Conservation (phyloP, 352 stramenopile species). For the Pythium oligandrum region DNA sequence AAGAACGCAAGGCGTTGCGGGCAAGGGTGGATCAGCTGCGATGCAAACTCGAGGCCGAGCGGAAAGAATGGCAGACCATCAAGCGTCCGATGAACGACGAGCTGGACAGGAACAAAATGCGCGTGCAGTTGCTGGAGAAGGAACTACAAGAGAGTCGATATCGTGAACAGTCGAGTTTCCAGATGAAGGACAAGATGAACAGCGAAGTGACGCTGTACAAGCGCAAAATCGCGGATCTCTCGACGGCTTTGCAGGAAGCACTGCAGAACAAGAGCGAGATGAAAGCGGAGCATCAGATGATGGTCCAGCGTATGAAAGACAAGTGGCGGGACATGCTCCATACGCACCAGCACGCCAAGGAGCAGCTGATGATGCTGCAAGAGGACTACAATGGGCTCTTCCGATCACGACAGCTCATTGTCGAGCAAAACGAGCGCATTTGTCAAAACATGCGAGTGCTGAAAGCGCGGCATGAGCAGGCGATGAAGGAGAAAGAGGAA, state of each 20-base stretch:
- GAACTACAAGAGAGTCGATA: constrained; percentile 59
- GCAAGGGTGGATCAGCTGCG: constrained; percentile 59
- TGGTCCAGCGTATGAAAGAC: constrained; percentile 54
- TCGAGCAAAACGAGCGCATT: constrained; percentile 46
- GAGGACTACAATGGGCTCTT: constrained; percentile 72
- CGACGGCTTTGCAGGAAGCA: constrained; percentile 43
- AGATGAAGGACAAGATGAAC: constrained; percentile 67
- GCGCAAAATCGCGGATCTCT: constrained; percentile 51
- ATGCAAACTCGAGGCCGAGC: constrained; percentile 57
- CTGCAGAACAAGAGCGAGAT: constrained; percentile 37
- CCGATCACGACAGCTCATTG: constrained; percentile 27
- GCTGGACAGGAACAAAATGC: constrained; percentile 40
- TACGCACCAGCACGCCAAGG: constrained; percentile 36
- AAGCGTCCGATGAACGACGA: constrained; percentile 49
- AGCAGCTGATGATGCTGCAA: constrained; percentile 61
- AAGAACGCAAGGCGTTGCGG: constrained; percentile 69
- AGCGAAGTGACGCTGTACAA: constrained; percentile 44
- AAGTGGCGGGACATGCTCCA: constrained; percentile 56
- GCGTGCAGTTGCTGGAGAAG: constrained; percentile 57
- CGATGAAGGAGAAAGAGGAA: constrained; percentile 42
- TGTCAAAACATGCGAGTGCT: constrained; percentile 38
- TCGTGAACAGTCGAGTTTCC: constrained; percentile 54
- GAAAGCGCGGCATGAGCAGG: constrained; percentile 39
- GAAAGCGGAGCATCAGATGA: constrained; percentile 40
- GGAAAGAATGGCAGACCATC: constrained; percentile 62